Conservation (phyloP, 257 asterid species). For the Lantana camara region DNA sequence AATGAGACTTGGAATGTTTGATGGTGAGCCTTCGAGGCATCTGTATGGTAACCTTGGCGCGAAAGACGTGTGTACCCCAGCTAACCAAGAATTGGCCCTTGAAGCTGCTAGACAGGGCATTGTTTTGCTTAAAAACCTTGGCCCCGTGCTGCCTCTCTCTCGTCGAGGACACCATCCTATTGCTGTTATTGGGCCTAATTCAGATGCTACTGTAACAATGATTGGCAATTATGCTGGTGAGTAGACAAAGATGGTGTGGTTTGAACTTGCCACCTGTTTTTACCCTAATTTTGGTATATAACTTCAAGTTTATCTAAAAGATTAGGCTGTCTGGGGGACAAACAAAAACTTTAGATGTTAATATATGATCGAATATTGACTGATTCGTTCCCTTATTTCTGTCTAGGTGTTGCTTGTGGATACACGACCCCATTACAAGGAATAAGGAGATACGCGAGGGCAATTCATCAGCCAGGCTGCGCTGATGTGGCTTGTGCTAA, state of each 20-base stretch:
- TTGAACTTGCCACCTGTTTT: no score
- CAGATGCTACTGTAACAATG: constrained; percentile 74
- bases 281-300: no score
- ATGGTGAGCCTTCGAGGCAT: constrained; percentile 67
- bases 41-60: constrained; percentile 65
- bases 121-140: constrained; percentile 68
- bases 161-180: constrained; percentile 47
- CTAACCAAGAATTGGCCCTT: constrained; percentile 71
- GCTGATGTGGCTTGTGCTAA: constrained; percentile 52
- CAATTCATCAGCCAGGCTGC: constrained; percentile 69
- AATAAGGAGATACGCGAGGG: constrained; percentile 47
- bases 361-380: no score
- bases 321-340: no score
- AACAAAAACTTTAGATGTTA: no score
- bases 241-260: not conserved
- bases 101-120: constrained; percentile 86
- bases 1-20: constrained; percentile 88
- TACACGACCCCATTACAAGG: constrained; percentile 77
- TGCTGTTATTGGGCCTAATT: constrained; percentile 82
- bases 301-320: no score
- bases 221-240: constrained; percentile 83
- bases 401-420: constrained; percentile 66
- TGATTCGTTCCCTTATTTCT: no score
- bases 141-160: constrained; percentile 70
- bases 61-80: constrained; percentile 60